Evolutionary conservation across 257 asterid species (phyloP).

Genomic region (Nicotiana obtusifolia): DNA sequence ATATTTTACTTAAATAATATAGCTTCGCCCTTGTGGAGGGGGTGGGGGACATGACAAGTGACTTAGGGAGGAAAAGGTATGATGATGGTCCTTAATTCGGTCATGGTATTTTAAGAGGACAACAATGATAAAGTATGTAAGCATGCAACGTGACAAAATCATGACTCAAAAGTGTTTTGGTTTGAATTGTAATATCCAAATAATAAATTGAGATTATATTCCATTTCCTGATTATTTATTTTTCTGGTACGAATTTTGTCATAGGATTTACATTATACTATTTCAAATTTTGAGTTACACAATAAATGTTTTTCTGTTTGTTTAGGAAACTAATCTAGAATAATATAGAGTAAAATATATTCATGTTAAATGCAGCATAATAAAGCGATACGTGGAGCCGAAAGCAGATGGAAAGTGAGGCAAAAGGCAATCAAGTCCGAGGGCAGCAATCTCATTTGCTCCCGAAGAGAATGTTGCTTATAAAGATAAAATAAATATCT

Average conservation of each 20-base stretch:
- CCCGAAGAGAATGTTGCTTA: too few species aligned
- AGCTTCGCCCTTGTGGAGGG: too few species aligned
- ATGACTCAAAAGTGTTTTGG: neutral
- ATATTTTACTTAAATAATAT: too few species aligned
- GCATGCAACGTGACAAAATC: neutral
- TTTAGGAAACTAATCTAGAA: neutral
- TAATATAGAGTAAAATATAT: too few species aligned
- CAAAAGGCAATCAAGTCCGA: too few species aligned
- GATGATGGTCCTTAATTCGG: neutral
- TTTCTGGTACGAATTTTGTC: neutral
- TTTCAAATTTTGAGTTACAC: neutral
- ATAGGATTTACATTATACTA: neutral
- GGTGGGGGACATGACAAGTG: neutral
- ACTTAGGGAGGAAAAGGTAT: neutral
- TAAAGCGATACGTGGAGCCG: too few species aligned
- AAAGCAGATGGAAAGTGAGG: too few species aligned
- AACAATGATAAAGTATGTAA: neutral
- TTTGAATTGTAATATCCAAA: neutral
- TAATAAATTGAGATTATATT: neutral
- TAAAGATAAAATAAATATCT: too few species aligned
- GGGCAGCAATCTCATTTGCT: too few species aligned
- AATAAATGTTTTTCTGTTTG: neutral
- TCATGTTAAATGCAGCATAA: too few species aligned
- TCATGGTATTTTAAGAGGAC: neutral
- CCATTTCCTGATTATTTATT: neutral